Percentiles rank a stretch among this genome's conserved stretches.
These are phyloP conservation scores for Hypoxylon fuscum DNA, from an alignment of 495 filamentous ascomycete genomes.

Conservation along the genomic window DNA sequence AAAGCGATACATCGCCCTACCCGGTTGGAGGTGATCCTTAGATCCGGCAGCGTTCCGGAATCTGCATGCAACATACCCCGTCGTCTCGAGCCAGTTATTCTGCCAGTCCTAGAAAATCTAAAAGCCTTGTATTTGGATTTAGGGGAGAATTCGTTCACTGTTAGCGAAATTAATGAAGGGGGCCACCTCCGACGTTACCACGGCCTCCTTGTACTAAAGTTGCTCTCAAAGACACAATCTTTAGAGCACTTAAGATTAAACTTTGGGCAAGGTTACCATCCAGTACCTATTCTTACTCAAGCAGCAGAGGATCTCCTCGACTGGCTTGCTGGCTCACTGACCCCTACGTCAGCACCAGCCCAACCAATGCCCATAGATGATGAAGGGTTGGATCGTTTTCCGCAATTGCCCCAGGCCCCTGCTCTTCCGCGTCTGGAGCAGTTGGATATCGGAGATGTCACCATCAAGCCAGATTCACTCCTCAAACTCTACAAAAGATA, in stretches of 20 bases:
- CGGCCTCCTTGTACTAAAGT: constrained; percentile 27
- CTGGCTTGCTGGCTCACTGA: constrained; percentile 30
- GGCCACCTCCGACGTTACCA: neutral
- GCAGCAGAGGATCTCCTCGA: constrained; percentile 17
- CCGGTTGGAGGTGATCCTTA: constrained; percentile 52
- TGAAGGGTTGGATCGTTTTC: constrained; percentile 11
- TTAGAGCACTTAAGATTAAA: constrained; percentile 47
- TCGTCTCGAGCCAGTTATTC: constrained; percentile 36
- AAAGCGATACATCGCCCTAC: constrained; percentile 22
- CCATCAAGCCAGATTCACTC: constrained; percentile 20
- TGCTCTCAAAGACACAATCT: constrained; percentile 38
- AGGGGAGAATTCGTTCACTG: constrained; percentile 7
- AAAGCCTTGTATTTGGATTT: constrained; percentile 50
- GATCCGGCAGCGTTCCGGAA: constrained; percentile 34
- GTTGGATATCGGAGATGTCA: constrained; percentile 52
- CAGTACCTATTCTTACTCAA: no score
- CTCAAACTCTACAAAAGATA: constrained; percentile 48
- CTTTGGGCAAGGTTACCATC: constrained; percentile 37
- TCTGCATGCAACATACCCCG: constrained; percentile 48
- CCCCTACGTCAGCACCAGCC: neutral
- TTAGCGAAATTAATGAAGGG: neutral
- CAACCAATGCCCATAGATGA: neutral
- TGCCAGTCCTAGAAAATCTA: constrained; percentile 45
- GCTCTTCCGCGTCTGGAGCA: constrained; percentile 42
- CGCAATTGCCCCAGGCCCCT: constrained; percentile 14